Base-by-base conservation (phyloP, 2,329 filamentous ascomycete species). In the Alternaria sp. region DNA sequence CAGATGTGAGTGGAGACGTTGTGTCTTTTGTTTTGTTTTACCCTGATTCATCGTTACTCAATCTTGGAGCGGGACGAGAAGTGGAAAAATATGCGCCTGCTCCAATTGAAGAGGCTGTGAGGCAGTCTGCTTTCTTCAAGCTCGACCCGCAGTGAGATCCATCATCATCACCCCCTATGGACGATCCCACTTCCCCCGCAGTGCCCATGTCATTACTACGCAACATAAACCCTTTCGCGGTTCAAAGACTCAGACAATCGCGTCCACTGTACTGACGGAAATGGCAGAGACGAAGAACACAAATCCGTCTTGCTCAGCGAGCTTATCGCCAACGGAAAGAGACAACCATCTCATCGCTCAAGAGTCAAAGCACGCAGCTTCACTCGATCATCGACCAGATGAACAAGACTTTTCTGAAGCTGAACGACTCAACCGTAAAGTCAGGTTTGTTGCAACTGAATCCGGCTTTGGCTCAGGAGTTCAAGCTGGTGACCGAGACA, bases 271-370 rank as follows among this genome's bases (percentile, higher is more conserved):
- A 56, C 66, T 72, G 41, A 69, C 56, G 10, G 17, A 34, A 14
- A 28, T 45, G 51, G 17, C 29, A 91, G 90, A 89, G 92, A 61
- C 89, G 93, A 51, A 86, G 93, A 54, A 94, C 91, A 5, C 93
- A 97, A 74, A 95, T 97, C 63, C 88, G 93, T 24, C 84, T 94
- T 54, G 93, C 93, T 2, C 93, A 96, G 75, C 83, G 92, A 65
- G 92, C 92, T 0, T 96, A 96, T 72, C 87, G 93, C 14, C 87
- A 90, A 70, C 88, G 93, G 51, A 96, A 96, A 77, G 93, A 96
- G 72, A 89, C 85, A 23, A 90, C 90, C 5, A 94, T 96, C 55
- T 84, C 86, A 28, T 86, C 86, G 1, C 82, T 96, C 10, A 89
- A 92, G 72, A 84, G 86, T 53, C 84, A 88, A 60, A 90, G 94